Conservation (phyloP, 441 rosid species). For the Adansonia grandidieri region DNA sequence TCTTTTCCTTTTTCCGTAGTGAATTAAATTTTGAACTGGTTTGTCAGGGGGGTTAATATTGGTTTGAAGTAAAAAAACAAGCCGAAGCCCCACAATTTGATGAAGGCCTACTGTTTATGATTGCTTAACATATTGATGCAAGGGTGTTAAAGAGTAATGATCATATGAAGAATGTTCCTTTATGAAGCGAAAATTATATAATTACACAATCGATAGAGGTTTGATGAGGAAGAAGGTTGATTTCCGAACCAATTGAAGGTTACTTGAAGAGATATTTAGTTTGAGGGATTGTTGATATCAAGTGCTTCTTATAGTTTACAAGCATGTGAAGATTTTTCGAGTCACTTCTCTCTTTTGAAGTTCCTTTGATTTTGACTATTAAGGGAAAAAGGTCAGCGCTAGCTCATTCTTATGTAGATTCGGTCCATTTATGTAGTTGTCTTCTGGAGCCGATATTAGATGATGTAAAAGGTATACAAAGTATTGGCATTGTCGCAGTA, state of each 20-base stretch:
- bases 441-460: slow-evolving; percentile 41
- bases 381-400: slow-evolving; percentile 65
- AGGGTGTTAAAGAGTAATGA: slow-evolving; percentile 58
- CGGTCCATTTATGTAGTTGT: slow-evolving; percentile 47
- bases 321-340: slow-evolving; percentile 71
- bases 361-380: slow-evolving; percentile 71
- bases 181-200: slow-evolving; percentile 60
- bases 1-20: slow-evolving; percentile 43
- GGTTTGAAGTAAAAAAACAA: slow-evolving; percentile 99
- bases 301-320: slow-evolving; percentile 69
- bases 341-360: slow-evolving; percentile 80
- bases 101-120: slow-evolving; percentile 69
- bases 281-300: slow-evolving; percentile 59
- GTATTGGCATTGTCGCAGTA: slow-evolving; percentile 36
- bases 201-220: slow-evolving; percentile 72
- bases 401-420: slow-evolving; percentile 50
- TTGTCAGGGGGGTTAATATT: slow-evolving; percentile 96
- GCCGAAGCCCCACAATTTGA: slow-evolving; percentile 93
- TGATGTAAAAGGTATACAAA: slow-evolving; percentile 41
- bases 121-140: slow-evolving; percentile 65
- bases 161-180: slow-evolving; percentile 63
- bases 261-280: slow-evolving; percentile 50
- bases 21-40: slow-evolving; percentile 76
- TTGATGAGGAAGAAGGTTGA: slow-evolving; percentile 63
- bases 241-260: slow-evolving; percentile 53